Evolutionary conservation across 768 basidiomycete species (phyloP).

Genomic region (Psilocybe cyanescens): DNA sequence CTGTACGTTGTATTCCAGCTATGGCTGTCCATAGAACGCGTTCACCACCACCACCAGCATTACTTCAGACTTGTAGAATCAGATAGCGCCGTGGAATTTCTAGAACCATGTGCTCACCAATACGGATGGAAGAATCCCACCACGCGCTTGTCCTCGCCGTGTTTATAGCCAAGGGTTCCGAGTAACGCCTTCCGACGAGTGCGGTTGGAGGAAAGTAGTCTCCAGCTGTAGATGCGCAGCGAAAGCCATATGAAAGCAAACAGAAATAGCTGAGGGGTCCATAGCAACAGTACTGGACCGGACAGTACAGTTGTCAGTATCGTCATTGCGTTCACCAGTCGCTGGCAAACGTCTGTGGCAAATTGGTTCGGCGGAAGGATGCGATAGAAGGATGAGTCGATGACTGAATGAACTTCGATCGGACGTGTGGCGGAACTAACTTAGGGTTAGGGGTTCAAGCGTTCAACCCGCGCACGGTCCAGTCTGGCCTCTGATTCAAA

Average conservation of each 20-base stretch:
- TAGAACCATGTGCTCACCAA: constrained; percentile 59
- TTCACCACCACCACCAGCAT: constrained; percentile 97
- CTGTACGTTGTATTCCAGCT: constrained; percentile 68
- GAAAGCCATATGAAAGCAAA: constrained; percentile 15
- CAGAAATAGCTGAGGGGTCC: constrained; percentile 1
- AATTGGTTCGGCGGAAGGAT: too few relatives aligned
- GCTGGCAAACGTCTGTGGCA: too few relatives aligned
- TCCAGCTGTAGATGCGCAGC: constrained; percentile 23
- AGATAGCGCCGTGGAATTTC: constrained; percentile 23
- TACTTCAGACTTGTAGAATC: constrained; percentile 52
- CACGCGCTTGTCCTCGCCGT: constrained; percentile 35
- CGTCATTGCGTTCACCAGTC: too few relatives aligned
- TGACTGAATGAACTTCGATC: too few relatives aligned
- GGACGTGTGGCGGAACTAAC: too few relatives aligned
- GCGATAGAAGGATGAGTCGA: too few relatives aligned
- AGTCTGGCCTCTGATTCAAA: too few relatives aligned
- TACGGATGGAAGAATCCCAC: constrained; percentile 96
- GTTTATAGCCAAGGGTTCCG: constrained; percentile 27
- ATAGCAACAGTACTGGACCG: not conserved
- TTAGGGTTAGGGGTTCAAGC: not conserved
- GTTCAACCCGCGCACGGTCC: too few relatives aligned
- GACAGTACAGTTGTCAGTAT: not conserved
- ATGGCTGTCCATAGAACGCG: constrained; percentile 95
- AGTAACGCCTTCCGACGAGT: constrained; percentile 22
- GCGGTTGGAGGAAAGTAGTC: constrained; percentile 21